Percentiles rank a stretch among this genome's conserved stretches.
Evolutionary conservation across 2,329 filamentous ascomycete species (phyloP).

Genomic region (Dryadomyces quercus-mongolicae): DNA sequence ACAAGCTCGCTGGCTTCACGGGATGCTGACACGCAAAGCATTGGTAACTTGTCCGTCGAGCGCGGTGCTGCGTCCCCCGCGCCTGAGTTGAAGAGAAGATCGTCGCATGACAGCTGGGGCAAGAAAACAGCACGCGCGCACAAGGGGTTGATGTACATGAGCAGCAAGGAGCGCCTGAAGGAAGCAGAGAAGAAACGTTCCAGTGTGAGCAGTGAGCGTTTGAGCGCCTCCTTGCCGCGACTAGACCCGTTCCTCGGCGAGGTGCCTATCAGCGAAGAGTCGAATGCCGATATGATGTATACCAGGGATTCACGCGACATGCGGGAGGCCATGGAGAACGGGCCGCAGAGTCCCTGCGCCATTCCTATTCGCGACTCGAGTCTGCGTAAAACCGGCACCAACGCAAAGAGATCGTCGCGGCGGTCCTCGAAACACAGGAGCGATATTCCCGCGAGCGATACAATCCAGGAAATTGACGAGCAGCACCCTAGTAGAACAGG

Average conservation of each 20-base stretch:
- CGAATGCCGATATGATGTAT: conserved; percentile 19
- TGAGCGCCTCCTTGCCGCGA: conserved; percentile 20
- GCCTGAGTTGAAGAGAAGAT: conserved; percentile 37
- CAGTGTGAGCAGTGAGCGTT: conserved; percentile 27
- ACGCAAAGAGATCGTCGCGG: conserved; percentile 40
- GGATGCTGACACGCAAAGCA: conserved; percentile 47
- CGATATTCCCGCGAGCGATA: conserved; percentile 22
- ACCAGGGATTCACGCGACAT: conserved; percentile 12
- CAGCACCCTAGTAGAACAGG: neutral
- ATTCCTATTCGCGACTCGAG: conserved; percentile 61
- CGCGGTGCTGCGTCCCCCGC: conserved; percentile 33
- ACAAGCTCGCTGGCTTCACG: conserved; percentile 41
- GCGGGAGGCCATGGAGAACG: conserved; percentile 15
- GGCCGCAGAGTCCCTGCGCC: conserved; percentile 29
- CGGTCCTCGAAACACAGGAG: conserved; percentile 35
- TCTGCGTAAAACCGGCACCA: conserved; percentile 42
- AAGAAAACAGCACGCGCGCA: conserved; percentile 40
- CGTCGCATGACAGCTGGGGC: conserved; percentile 51
- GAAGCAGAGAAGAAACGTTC: conserved; percentile 49
- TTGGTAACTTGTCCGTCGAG: conserved; percentile 53
- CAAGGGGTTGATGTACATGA: conserved; percentile 60
- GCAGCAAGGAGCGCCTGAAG: conserved; percentile 54
- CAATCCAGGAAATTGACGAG: conserved; percentile 21
- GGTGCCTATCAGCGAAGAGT: conserved; percentile 44
- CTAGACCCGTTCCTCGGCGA: conserved; percentile 39